Evolutionary conservation across 208 protist genomes (phyloP).

Genomic region (Wallacemonas collosoma): DNA sequence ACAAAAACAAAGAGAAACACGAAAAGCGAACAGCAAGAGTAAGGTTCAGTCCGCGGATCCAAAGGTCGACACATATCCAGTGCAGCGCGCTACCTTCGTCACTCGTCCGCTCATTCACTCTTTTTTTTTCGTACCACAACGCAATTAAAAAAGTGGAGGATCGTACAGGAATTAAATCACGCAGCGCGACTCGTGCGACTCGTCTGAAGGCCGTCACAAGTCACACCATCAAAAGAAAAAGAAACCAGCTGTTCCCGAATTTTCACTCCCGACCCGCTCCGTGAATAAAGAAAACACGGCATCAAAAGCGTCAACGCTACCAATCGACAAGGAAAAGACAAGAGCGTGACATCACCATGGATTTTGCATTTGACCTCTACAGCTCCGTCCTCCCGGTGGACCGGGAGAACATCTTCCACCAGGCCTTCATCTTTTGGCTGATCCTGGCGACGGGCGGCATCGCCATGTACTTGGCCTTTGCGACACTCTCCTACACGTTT

Average conservation of each 20-base stretch:
- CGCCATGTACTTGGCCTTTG: conserved; percentile 61
- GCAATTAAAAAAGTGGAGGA: not conserved
- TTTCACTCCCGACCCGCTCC: no score
- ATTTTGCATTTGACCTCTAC: conserved; percentile 67
- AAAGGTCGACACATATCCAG: no score
- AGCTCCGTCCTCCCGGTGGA: conserved; percentile 64
- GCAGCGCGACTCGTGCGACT: not conserved
- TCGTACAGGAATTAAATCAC: not conserved
- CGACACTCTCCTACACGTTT: conserved; percentile 54
- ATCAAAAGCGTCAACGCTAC: not conserved
- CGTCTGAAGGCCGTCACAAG: not conserved
- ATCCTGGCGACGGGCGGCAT: conserved; percentile 69
- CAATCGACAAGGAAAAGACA: no score
- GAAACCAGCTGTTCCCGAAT: no score
- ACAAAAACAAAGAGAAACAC: no score
- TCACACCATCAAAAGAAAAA: conserved; percentile 1
- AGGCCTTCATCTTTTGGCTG: conserved; percentile 74
- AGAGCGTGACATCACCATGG: conserved; percentile 29
- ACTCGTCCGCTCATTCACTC: no score
- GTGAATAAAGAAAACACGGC: not conserved
- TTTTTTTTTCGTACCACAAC: no score
- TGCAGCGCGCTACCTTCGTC: no score
- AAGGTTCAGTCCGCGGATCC: no score
- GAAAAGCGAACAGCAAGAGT: no score
- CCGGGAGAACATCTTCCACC: conserved; percentile 43